These are phyloP conservation scores for Plantago ovata DNA, from an alignment of 257 asterid genomes.

Conservation along the genomic window DNA sequence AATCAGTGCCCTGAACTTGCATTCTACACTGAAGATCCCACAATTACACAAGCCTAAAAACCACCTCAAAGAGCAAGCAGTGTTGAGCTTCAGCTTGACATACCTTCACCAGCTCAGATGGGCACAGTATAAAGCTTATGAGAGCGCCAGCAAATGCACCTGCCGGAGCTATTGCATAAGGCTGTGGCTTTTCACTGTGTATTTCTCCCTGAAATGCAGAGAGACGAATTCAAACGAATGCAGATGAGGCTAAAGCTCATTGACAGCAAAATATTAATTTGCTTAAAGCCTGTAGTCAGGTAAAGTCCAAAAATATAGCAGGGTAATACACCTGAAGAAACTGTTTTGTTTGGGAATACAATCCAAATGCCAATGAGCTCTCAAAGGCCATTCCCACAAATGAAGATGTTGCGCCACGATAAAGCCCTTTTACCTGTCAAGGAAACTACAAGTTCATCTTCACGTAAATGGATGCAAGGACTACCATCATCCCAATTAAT, in stretches of 20 bases:
- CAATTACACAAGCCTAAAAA: conserved; percentile 32
- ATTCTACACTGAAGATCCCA: conserved; percentile 88
- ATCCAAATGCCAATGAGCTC: conserved; percentile 89
- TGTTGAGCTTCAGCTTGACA: conserved; percentile 25
- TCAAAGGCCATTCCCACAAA: conserved; percentile 91
- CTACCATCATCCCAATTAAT: neutral
- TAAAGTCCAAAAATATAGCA: neutral
- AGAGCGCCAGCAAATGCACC: conserved; percentile 79
- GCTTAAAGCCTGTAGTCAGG: conserved; percentile 4
- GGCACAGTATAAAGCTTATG: conserved; percentile 84
- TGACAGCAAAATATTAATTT: conserved; percentile 5
- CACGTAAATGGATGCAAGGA: conserved; percentile 6
- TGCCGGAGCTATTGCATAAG: conserved; percentile 62
- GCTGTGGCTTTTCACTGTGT: conserved; percentile 57
- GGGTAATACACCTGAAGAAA: conserved; percentile 61
- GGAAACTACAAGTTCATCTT: conserved; percentile 15
- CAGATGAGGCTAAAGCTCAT: neutral
- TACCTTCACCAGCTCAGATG: conserved; percentile 88
- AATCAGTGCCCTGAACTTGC: conserved; percentile 90
- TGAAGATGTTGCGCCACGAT: conserved; percentile 88
- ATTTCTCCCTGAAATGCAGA: conserved; percentile 52
- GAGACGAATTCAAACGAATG: conserved; percentile 10
- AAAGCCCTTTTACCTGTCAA: conserved; percentile 82
- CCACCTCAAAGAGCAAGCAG: conserved; percentile 13
- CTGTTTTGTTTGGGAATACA: conserved; percentile 79